phyloP scores from a whole-genome alignment of 192 early-diverging fungal genomes.

The Phycomyces nitens region DNA sequence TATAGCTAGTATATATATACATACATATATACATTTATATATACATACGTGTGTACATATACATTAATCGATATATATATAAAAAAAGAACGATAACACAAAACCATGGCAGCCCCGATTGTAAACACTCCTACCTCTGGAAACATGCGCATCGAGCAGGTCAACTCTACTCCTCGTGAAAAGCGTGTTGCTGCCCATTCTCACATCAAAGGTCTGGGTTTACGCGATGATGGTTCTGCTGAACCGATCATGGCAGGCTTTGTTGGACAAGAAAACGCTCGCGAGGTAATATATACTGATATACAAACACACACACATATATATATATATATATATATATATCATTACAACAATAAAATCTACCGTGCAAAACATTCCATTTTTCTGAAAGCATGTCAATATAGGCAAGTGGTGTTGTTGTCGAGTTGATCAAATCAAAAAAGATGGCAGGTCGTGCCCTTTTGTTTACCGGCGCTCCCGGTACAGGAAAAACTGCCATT shows the following conservation, averaged over 20 bases:
- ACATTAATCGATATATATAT: no score
- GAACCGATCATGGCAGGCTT: slow-evolving; percentile 89
- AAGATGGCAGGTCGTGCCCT: slow-evolving; percentile 97
- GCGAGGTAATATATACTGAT: slow-evolving; percentile 62
- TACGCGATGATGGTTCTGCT: slow-evolving; percentile 82
- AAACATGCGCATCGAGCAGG: slow-evolving; percentile 89
- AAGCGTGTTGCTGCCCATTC: slow-evolving; percentile 95
- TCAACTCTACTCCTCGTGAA: slow-evolving; percentile 87
- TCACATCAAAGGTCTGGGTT: slow-evolving; percentile 94
- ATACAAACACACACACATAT: no score
- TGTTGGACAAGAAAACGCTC: slow-evolving; percentile 94
- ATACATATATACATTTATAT: no score
- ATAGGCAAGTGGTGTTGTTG: slow-evolving; percentile 89
- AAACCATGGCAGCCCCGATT: no score
- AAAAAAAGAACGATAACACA: no score
- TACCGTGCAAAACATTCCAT: no score
- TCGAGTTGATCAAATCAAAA: slow-evolving; percentile 91
- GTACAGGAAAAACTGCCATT: slow-evolving; percentile 97
- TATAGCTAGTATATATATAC: no score
- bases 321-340: no score
- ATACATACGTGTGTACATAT: no score
- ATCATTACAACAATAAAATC: not conserved
- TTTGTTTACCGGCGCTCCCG: slow-evolving; percentile 92
- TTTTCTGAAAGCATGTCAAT: no score
- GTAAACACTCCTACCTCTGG: not conserved